phyloP scores from a whole-genome alignment of 306 rosid genomes.

The Pyrus communis region DNA sequence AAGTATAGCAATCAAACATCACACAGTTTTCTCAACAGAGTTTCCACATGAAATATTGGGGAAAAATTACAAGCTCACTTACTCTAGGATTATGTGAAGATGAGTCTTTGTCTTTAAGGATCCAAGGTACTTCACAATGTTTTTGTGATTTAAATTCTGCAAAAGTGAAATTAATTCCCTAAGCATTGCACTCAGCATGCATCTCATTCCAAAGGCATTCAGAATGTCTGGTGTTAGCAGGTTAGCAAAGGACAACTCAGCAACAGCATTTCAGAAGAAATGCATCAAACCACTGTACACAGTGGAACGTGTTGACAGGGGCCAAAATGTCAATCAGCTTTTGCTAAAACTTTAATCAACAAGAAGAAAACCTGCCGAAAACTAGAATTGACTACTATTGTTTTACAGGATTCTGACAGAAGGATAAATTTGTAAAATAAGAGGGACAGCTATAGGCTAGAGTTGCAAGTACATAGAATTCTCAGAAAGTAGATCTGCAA shows the following conservation, averaged over 20 bases:
- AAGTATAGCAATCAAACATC: slow-evolving; percentile 10
- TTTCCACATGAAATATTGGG: not conserved
- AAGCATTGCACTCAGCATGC: slow-evolving; percentile 7
- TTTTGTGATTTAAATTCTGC: slow-evolving; percentile 97
- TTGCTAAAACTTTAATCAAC: not conserved
- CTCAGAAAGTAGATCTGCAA: slow-evolving; percentile 13
- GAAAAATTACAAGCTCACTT: slow-evolving; percentile 32
- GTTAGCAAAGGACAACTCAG: not conserved
- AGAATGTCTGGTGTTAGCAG: not conserved
- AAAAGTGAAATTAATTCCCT: slow-evolving; percentile 22
- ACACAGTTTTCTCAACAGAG: slow-evolving; percentile 7
- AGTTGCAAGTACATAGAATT: not conserved
- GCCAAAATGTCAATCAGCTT: not conserved
- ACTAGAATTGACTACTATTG: not conserved
- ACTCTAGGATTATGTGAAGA: slow-evolving; percentile 94
- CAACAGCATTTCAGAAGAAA: not conserved
- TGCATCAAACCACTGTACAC: not conserved
- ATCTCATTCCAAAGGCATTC: not conserved
- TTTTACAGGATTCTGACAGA: not conserved
- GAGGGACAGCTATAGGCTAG: not conserved
- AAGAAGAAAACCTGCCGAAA: not conserved
- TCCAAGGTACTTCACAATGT: slow-evolving; percentile 99
- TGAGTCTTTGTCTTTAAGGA: slow-evolving; percentile 93
- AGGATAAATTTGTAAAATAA: not conserved
- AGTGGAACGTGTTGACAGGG: not conserved